Evolutionary conservation across 345 rosid species (phyloP), one percentile per base, ranked within the genome.

Genomic region (Punica granatum): DNA sequence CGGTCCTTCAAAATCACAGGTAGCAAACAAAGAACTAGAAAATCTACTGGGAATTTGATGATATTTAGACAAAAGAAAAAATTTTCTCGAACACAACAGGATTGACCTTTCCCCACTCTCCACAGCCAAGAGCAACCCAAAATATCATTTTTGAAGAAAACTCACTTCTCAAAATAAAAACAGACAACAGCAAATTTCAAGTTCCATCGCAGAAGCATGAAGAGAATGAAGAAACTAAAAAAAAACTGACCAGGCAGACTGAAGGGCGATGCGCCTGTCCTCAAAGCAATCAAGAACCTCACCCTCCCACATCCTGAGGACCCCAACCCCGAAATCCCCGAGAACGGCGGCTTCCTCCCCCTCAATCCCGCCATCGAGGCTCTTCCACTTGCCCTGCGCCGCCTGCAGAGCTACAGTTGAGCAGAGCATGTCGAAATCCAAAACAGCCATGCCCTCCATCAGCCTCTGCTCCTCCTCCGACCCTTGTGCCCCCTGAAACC

Each of bases 231-330:
- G 30, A 44, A 63, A 49, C 43, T 0, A 62, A 36, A 4, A 65
- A 13, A 19, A 35, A n/a, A 72, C 79, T 28, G 23, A 93, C 98
- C 94, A 90, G 60, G 86, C 66, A 39, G 98, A 87, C 84, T 93
- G 82, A 59, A 86, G 72, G 69, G 96, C 90, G 68, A 90, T 65
- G 35, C 82, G 90, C 74, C 87, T 90, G 79, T 93, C 90, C 42
- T 89, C 90, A 51, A 85, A 78, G 81, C 88, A 89, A 76, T 85
- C 96, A 64, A 86, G 84, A 25, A 89, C 84, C 69, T 84, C 91
- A 44, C 96, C 96, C 83, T 93, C 98, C 98, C 98, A 93, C 87
- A 93, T 79, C 78, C 98, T 84, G 2, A 90, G 86, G 62, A 88
- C 96, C 35, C 87, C 89, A 11, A 85, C 88, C 6, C 90, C 89